These are phyloP conservation scores for Neoboletus brunneissimus DNA, from an alignment of 768 basidiomycete species.

Conservation along the genomic window DNA sequence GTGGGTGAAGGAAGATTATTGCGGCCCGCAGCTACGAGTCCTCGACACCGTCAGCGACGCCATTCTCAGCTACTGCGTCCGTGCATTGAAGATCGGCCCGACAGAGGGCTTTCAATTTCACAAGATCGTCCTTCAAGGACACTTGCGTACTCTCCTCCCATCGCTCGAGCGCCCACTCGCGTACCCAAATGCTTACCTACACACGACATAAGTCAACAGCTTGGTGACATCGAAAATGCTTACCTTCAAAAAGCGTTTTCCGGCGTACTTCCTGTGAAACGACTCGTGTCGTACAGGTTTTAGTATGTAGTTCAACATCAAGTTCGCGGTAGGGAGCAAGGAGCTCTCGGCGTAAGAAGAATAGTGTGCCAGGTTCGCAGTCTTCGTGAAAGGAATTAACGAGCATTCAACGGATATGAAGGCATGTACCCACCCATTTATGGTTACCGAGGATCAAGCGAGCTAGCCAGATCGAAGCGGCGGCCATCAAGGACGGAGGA, in stretches of 20 bases:
- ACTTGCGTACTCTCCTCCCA: constrained; percentile 67
- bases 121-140: constrained; percentile 56
- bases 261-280: constrained; percentile 86
- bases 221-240: constrained; percentile 7
- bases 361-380: constrained; percentile 83
- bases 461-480: constrained; percentile 84
- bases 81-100: constrained; percentile 18
- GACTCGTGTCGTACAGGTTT: constrained; percentile 69
- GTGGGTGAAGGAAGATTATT: not conserved
- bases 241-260: constrained; percentile 82
- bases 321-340: constrained; percentile 74
- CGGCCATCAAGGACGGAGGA: constrained; percentile 77
- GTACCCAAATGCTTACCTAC: constrained; percentile 79
- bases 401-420: not conserved
- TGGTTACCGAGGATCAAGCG: constrained; percentile 73
- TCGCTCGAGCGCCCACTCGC: constrained; percentile 78
- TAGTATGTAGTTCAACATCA: constrained; percentile 87
- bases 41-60: constrained; percentile 7
- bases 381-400: constrained; percentile 43
- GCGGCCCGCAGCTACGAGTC: constrained; percentile 13
- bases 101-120: constrained; percentile 19
- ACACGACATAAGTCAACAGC: not conserved
- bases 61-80: constrained; percentile 12
- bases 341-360: constrained; percentile 80
- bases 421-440: constrained; percentile 69